Conservation (phyloP, 345 rosid genomes). For the Populus simonii region DNA sequence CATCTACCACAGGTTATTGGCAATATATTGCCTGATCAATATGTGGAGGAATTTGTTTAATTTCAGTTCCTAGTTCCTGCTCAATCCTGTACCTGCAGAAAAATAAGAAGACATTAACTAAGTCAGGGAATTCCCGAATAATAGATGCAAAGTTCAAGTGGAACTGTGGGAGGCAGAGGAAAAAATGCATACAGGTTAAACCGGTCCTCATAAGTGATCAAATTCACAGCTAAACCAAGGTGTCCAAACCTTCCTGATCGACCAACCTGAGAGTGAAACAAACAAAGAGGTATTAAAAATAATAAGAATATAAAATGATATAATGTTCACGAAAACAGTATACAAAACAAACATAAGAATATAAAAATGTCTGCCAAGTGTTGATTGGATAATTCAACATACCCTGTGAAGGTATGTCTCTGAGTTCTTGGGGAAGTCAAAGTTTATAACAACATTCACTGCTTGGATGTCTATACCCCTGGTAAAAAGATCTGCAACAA, state of each 20-base stretch:
- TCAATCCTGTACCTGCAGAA: conserved; percentile 94
- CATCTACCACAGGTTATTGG: conserved; percentile 43
- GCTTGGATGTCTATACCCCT: conserved; percentile 99
- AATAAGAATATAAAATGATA: neutral
- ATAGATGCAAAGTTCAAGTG: neutral
- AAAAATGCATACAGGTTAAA: conserved; percentile 69
- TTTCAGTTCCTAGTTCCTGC: conserved; percentile 99
- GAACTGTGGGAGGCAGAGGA: neutral
- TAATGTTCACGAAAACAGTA: neutral
- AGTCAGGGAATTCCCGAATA: neutral
- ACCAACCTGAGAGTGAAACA: conserved; percentile 60
- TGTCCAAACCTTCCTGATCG: conserved; percentile 99
- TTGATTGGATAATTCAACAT: conserved; percentile 16
- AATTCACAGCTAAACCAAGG: conserved; percentile 99
- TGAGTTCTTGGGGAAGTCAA: conserved; percentile 92
- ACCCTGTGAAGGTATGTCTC: conserved; percentile 99
- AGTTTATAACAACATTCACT: conserved; percentile 96
- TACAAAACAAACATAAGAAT: neutral
- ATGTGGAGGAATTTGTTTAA: conserved; percentile 95
- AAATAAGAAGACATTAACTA: neutral
- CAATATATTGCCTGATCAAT: conserved; percentile 95
- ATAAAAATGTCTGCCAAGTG: neutral
- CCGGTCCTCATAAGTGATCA: conserved; percentile 98
- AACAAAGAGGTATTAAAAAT: neutral
- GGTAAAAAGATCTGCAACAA: conserved; percentile 80